These are phyloP conservation scores for Dipteronia dyeriana DNA, from an alignment of 345 rosid genomes.

Conservation along the genomic window DNA sequence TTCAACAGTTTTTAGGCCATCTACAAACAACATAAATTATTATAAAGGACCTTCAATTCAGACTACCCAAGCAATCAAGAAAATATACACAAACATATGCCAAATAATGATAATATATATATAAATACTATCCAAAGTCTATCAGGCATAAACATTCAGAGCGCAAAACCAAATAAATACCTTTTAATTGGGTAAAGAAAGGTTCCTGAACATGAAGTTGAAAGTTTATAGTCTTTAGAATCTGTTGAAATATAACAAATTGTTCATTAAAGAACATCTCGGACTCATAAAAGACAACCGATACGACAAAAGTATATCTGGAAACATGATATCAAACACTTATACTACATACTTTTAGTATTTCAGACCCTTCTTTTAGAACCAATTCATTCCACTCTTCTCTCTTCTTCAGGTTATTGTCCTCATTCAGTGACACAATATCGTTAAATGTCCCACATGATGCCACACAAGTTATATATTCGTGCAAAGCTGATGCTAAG, in stretches of 20 bases:
- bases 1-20: slow-evolving; percentile 73
- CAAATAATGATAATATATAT: not conserved
- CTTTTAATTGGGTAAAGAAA: slow-evolving; percentile 65
- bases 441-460: slow-evolving; percentile 12
- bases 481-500: slow-evolving; percentile 47
- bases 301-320: not conserved
- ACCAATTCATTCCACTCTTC: slow-evolving; percentile 35
- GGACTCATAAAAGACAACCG: not conserved
- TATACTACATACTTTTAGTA: slow-evolving; percentile 29
- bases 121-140: too few species aligned
- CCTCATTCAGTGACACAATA: slow-evolving; percentile 5
- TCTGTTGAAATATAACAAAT: slow-evolving; percentile 33
- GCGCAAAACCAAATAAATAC: slow-evolving; percentile 25
- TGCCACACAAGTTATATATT: slow-evolving; percentile 33
- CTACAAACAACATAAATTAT: slow-evolving; percentile 35
- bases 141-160: not conserved
- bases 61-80: not conserved
- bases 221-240: slow-evolving; percentile 50
- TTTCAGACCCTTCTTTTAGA: slow-evolving; percentile 38
- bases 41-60: not conserved
- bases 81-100: not conserved
- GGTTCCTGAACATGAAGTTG: slow-evolving; percentile 81
- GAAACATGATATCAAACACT: not conserved
- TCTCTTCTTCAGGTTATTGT: slow-evolving; percentile 21
- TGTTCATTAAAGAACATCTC: not conserved